A percentile compares a stretch with the other conserved stretches of the same genome.
Evolutionary conservation across 1,284 basidiomycete species (phyloP).

Genomic region (Cutaneotrichosporon sp.): DNA sequence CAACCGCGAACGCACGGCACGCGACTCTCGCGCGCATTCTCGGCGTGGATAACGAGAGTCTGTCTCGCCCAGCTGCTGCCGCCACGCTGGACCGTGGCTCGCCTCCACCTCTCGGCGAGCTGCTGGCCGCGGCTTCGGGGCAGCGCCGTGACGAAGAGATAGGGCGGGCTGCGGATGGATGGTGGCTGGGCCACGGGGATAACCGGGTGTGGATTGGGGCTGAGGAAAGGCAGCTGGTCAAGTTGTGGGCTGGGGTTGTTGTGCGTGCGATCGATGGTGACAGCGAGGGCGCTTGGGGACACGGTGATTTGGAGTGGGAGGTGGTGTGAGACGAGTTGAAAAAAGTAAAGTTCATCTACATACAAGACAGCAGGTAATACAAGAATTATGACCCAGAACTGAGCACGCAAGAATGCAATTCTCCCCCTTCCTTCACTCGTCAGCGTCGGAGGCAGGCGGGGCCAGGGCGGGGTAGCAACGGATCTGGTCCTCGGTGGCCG

Average conservation of each 20-base stretch:
- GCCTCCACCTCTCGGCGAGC: constrained; percentile 37
- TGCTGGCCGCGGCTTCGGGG: constrained; percentile 15
- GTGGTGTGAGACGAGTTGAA: too few relatives aligned
- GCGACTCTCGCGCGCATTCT: constrained; percentile 31
- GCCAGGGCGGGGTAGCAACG: too few relatives aligned
- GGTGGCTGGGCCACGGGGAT: constrained; percentile 30
- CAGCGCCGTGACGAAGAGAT: constrained; percentile 8
- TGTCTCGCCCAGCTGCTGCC: constrained; percentile 23
- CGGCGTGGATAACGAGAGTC: constrained; percentile 29
- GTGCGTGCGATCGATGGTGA: constrained; percentile 36
- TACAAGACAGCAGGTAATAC: too few relatives aligned
- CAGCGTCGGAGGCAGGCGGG: too few relatives aligned
- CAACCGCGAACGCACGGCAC: constrained; percentile 19
- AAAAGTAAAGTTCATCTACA: too few relatives aligned
- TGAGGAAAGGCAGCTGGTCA: constrained; percentile 37
- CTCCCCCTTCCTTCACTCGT: too few relatives aligned
- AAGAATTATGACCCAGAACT: too few relatives aligned
- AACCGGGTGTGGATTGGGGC: constrained; percentile 38
- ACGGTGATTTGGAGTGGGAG: constrained; percentile 37
- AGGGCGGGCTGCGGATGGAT: constrained; percentile 26
- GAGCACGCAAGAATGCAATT: too few relatives aligned
- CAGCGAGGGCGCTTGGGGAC: constrained; percentile 28
- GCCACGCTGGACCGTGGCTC: constrained; percentile 28
- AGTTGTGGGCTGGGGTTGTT: constrained; percentile 33
- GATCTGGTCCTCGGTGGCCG: too few relatives aligned